Evolutionary conservation across 305 asterid genomes (phyloP), one percentile per base, ranked within the genome.

Genomic region (Plantago coronopus): DNA sequence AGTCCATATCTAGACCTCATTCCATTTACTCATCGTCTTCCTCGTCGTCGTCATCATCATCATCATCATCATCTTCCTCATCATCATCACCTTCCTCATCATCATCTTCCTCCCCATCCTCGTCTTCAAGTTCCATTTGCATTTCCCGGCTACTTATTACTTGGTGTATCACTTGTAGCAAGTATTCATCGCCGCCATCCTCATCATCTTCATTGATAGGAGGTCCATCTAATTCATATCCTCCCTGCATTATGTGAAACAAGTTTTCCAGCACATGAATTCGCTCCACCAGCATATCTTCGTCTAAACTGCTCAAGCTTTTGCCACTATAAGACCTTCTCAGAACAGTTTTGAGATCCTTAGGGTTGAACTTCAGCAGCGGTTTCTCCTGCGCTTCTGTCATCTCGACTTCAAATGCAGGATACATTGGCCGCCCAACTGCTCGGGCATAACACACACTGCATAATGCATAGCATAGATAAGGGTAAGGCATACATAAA

Each of bases 361-460:
- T 75, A 0, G 78, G 78, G 58, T 50, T 62, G 66, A 75, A 76
- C 70, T 69, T 76, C 54, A 90, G 69, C 69, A 77, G 45, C 17
- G 84, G 57, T 54, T 78, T 67, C 11, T 82, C 83, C 5, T 66
- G 21, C 8, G 85, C 82, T 44, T 77, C 77, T 1, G 77, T 40
- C n/a, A 69, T 58, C 59, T 83, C 81, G n/a, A 68, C 12, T 38
- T 74, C 70, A 57, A 87, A 81, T 42, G 95, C 91, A 31, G 91
- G 89, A 49, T 63, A 77, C 27, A 83, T 75, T 1, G 93, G 82
- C 14, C 80, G 81, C 5, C 95, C 96, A 46, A 79, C 54, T 58
- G 74, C 87, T 54, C 85, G 77, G 51, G 85, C 88, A 63, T 80
- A 74, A 66, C 82, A 65, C 62, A 90, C 79, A 50, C 96, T 87